phyloP scores from a whole-genome alignment of 257 asterid species.

The Petunia secreta region DNA sequence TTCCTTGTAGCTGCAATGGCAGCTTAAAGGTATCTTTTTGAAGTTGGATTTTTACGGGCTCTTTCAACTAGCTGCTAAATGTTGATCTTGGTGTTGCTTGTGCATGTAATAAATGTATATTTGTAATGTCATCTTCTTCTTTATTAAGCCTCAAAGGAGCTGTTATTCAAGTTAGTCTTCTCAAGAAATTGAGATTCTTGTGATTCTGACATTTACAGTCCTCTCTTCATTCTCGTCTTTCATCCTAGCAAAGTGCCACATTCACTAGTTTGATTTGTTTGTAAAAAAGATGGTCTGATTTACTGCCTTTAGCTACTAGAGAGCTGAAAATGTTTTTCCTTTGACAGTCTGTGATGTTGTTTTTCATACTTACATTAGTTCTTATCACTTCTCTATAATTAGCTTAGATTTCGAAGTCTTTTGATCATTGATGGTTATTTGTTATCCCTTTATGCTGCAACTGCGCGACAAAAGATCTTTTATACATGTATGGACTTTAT shows the following conservation, averaged over 20 bases:
- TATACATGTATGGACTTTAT: neutral
- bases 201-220: neutral
- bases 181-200: neutral
- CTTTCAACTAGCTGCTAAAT: neutral
- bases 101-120: neutral
- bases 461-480: neutral
- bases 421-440: neutral
- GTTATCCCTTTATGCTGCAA: neutral
- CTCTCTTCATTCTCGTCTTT: neutral
- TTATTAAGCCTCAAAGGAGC: neutral
- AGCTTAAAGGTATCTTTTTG: slow-evolving; percentile 49
- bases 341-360: neutral
- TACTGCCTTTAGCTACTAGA: slow-evolving; percentile 3
- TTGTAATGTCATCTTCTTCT: neutral
- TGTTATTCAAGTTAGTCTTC: slow-evolving; percentile 1
- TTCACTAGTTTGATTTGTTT: neutral
- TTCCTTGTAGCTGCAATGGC: slow-evolving; percentile 53
- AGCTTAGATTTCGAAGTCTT: neutral
- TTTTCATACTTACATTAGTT: neutral
- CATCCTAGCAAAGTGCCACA: neutral
- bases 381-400: neutral
- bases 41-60: neutral
- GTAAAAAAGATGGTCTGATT: neutral
- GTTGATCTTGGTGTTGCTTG: neutral
- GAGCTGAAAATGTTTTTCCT: neutral